phyloP scores from a whole-genome alignment of 2,329 filamentous ascomycete genomes.

The Coleophoma eucalyptorum region DNA sequence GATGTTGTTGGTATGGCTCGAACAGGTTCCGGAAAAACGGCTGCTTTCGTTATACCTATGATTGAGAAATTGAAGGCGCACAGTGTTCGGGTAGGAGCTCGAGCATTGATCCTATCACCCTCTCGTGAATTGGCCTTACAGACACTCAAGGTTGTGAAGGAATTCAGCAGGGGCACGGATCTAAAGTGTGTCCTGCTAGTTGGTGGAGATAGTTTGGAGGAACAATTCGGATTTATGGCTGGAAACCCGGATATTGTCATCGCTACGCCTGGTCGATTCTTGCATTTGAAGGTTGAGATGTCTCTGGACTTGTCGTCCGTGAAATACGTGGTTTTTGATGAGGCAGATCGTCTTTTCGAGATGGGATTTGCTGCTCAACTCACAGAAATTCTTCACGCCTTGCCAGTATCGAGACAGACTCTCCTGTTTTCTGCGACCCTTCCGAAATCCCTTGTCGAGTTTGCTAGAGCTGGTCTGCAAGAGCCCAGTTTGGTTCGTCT shows the following conservation, averaged over 20 bases:
- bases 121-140: conserved; percentile 93
- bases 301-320: conserved; percentile 84
- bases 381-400: conserved; percentile 84
- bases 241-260: conserved; percentile 97
- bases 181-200: conserved; percentile 86
- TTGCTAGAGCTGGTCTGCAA: conserved; percentile 87
- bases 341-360: conserved; percentile 94
- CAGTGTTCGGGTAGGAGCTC: conserved; percentile 78
- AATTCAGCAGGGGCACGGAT: conserved; percentile 86
- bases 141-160: conserved; percentile 94
- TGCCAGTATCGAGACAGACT: conserved; percentile 83
- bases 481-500: conserved; percentile 87
- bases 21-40: conserved; percentile 98
- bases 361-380: conserved; percentile 97
- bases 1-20: conserved; percentile 99
- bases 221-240: conserved; percentile 91
- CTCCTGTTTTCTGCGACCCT: conserved; percentile 93
- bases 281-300: conserved; percentile 98
- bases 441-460: conserved; percentile 91
- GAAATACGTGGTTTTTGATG: conserved; percentile 93
- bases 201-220: conserved; percentile 91
- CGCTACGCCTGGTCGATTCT: conserved; percentile 90
- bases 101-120: conserved; percentile 85
- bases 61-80: conserved; percentile 89
- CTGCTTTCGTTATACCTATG: conserved; percentile 97